Evolutionary conservation across 345 rosid genomes (phyloP).

Genomic region (Ceriops decandra): DNA sequence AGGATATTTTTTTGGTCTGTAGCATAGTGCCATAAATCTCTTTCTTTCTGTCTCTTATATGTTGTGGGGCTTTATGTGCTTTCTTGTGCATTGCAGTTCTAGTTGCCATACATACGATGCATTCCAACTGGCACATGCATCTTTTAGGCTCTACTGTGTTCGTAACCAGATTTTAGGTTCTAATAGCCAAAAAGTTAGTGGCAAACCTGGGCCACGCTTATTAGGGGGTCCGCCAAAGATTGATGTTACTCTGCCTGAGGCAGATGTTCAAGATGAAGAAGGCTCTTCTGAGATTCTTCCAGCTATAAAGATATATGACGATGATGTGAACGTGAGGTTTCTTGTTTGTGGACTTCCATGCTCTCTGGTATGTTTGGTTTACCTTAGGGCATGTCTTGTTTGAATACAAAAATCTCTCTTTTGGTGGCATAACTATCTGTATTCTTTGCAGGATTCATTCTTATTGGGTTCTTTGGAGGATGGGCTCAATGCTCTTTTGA

Average conservation of each 20-base stretch:
- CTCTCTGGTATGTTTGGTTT: constrained; percentile 50
- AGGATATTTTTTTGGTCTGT: neutral
- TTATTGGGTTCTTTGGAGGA: constrained; percentile 73
- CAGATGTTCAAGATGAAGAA: constrained; percentile 66
- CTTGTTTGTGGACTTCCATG: constrained; percentile 81
- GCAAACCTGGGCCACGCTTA: constrained; percentile 59
- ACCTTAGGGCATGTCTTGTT: constrained; percentile 13
- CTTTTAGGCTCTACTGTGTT: constrained; percentile 71
- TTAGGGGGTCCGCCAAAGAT: constrained; percentile 94
- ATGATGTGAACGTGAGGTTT: constrained; percentile 77
- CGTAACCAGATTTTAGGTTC: constrained; percentile 39
- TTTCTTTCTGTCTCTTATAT: neutral
- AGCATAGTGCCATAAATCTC: too few relatives aligned
- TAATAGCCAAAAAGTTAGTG: constrained; percentile 38
- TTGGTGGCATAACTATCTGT: constrained; percentile 13
- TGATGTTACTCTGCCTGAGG: constrained; percentile 58
- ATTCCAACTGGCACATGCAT: constrained; percentile 83
- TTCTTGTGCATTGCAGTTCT: constrained; percentile 56
- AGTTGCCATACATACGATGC: constrained; percentile 91
- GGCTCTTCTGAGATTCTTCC: constrained; percentile 69
- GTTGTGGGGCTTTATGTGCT: neutral
- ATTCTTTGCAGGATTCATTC: constrained; percentile 54
- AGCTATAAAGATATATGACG: constrained; percentile 87
- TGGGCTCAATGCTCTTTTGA: constrained; percentile 90
- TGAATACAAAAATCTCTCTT: constrained; percentile 11